Conservation (phyloP, 352 stramenopile genomes). For the Globisporangium solare region DNA sequence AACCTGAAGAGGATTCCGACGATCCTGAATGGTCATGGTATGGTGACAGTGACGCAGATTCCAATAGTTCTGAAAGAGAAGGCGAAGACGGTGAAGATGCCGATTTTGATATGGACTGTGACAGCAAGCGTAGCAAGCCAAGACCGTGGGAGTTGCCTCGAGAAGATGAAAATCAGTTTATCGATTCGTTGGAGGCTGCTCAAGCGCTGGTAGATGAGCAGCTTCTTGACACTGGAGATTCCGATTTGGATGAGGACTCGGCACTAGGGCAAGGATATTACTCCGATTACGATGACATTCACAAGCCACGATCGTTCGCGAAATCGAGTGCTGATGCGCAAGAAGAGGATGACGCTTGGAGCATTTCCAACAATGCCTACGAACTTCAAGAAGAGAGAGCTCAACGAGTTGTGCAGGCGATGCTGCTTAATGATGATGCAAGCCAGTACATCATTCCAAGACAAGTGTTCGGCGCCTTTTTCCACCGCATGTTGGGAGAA, state of each 20-base stretch:
- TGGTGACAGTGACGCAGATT: conserved; percentile 53
- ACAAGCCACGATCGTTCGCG: conserved; percentile 23
- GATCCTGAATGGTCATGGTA: conserved; percentile 62
- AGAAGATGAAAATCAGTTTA: conserved; percentile 35
- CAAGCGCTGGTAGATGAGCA: conserved; percentile 49
- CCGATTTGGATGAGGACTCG: conserved; percentile 31
- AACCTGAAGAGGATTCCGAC: conserved; percentile 38
- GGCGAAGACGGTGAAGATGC: conserved; percentile 15
- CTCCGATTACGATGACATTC: conserved; percentile 59
- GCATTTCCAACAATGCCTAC: conserved; percentile 27
- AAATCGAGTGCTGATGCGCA: conserved; percentile 13
- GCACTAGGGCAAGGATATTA: conserved; percentile 63
- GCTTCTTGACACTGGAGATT: conserved; percentile 23
- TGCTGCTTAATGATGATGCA: conserved; percentile 11
- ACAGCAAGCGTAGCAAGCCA: conserved; percentile 6
- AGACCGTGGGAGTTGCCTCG: conserved; percentile 16
- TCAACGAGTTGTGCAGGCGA: conserved; percentile 20
- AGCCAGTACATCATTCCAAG: conserved; percentile 70
- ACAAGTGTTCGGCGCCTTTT: conserved; percentile 52
- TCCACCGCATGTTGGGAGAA: conserved; percentile 28
- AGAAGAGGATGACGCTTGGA: conserved; percentile 53
- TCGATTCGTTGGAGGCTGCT: conserved; percentile 34
- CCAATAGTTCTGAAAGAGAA: conserved; percentile 22
- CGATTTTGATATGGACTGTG: conserved; percentile 14
- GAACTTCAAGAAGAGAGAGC: conserved; percentile 20